A percentile compares a stretch with the other conserved stretches of the same genome.
Evolutionary conservation across 495 filamentous ascomycete genomes (phyloP).

Genomic region (Neurospora sp.): DNA sequence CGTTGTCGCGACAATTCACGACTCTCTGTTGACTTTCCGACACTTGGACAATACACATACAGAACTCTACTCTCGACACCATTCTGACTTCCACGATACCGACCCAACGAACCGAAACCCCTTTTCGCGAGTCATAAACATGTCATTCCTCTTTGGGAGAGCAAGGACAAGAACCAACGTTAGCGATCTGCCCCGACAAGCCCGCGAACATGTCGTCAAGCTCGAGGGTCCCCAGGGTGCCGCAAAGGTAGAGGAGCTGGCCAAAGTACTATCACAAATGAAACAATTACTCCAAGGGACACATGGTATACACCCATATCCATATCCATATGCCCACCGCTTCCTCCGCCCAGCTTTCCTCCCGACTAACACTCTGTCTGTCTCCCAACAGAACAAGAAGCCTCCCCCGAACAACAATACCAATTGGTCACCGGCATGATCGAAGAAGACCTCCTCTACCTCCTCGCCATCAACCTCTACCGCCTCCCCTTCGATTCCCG

Average conservation of each 20-base stretch:
- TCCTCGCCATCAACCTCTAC: constrained; percentile 68
- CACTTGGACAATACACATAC: neutral
- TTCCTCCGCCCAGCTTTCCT: no score
- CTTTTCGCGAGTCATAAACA: constrained; percentile 18
- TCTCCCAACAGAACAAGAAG: constrained; percentile 57
- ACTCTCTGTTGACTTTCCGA: neutral
- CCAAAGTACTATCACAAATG: constrained; percentile 70
- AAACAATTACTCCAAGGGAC: constrained; percentile 78
- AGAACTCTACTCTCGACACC: neutral
- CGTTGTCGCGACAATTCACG: neutral
- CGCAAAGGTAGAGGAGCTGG: constrained; percentile 46
- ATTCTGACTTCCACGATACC: neutral
- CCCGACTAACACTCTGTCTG: neutral
- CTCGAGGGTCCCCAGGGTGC: constrained; percentile 42
- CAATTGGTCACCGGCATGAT: constrained; percentile 70
- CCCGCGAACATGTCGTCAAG: constrained; percentile 43
- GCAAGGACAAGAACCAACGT: constrained; percentile 49
- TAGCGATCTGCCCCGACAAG: constrained; percentile 41
- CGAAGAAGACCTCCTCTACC: constrained; percentile 76
- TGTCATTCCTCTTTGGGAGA: constrained; percentile 90
- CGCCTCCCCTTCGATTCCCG: constrained; percentile 86
- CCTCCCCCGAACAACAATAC: constrained; percentile 75
- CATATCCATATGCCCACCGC: neutral
- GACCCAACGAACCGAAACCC: no score
- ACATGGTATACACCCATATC: constrained; percentile 46